phyloP scores from a whole-genome alignment of 2,329 filamentous ascomycete genomes.

The Onygenales sp. region DNA sequence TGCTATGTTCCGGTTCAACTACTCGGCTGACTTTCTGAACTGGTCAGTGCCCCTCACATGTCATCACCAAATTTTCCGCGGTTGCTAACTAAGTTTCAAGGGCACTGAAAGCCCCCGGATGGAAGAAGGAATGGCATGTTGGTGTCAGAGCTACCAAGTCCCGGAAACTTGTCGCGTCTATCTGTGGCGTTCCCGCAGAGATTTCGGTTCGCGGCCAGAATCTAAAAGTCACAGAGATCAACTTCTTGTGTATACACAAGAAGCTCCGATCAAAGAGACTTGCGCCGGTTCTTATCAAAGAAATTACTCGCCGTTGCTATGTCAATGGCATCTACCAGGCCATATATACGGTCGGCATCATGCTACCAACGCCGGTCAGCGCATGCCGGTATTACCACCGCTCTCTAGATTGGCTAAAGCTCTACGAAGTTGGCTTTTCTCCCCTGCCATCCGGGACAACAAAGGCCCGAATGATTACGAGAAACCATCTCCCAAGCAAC shows the following conservation, averaged over 20 bases:
- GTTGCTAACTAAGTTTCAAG: conserved; percentile 32
- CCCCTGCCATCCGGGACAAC: conserved; percentile 76
- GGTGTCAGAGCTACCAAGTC: conserved; percentile 79
- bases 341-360: conserved; percentile 86
- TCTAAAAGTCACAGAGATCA: conserved; percentile 81
- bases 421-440: conserved; percentile 91
- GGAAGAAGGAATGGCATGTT: conserved; percentile 90
- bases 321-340: conserved; percentile 82
- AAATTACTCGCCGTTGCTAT: conserved; percentile 90
- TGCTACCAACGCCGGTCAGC: conserved; percentile 83
- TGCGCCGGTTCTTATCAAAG: conserved; percentile 90
- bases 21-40: conserved; percentile 77
- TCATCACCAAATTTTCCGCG: not conserved
- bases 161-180: conserved; percentile 85
- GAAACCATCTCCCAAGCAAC: conserved; percentile 69
- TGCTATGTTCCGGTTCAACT: conserved; percentile 96
- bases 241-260: conserved; percentile 97
- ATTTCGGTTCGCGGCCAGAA: conserved; percentile 68
- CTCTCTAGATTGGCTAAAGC: conserved; percentile 88
- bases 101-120: conserved; percentile 90
- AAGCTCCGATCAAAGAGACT: conserved; percentile 90
- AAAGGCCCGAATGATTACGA: conserved; percentile 72
- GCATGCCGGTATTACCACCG: conserved; percentile 95
- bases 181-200: conserved; percentile 81
- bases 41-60: conserved; percentile 49